Evolutionary conservation across 2,329 filamentous ascomycete genomes (phyloP).

Genomic region (Sclerotiophoma versabilis): DNA sequence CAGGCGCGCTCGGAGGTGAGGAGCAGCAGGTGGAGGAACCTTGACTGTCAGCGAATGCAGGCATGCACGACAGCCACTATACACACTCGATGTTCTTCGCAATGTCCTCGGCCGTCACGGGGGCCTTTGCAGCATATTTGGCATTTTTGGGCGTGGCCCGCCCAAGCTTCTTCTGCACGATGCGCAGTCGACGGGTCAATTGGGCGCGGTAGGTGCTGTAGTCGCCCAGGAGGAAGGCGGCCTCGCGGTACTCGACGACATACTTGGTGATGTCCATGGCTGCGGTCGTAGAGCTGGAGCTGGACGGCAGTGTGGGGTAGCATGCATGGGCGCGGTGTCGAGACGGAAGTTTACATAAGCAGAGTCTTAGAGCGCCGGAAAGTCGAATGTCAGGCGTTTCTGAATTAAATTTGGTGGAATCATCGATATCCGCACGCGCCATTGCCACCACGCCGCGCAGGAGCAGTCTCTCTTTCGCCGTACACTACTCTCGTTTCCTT

Average conservation of each 20-base stretch:
- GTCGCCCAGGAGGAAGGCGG: conserved; percentile 86
- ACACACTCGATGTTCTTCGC: conserved; percentile 76
- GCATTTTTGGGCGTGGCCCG: conserved; percentile 83
- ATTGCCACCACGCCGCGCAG: conserved; percentile 12
- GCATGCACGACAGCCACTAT: not conserved
- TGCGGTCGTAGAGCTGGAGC: conserved; percentile 8
- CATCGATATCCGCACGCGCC: conserved; percentile 17
- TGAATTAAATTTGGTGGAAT: conserved; percentile 8
- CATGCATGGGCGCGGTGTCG: not conserved
- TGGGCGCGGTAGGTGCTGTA: conserved; percentile 84
- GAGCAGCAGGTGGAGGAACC: conserved; percentile 66
- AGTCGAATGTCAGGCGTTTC: conserved; percentile 10
- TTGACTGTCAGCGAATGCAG: conserved; percentile 15
- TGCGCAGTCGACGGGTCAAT: conserved; percentile 80
- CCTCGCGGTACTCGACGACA: conserved; percentile 78
- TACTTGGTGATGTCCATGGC: conserved; percentile 90
- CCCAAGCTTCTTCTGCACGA: conserved; percentile 82
- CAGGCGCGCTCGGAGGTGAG: conserved; percentile 89
- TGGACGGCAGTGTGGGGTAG: conserved; percentile 7
- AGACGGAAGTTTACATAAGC: conserved; percentile 6
- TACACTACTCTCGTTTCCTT: not conserved
- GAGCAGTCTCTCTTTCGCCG: not conserved
- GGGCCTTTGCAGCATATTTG: conserved; percentile 78
- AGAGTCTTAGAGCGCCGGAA: not conserved
- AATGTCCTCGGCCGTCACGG: conserved; percentile 78